Evolutionary conservation across 805 yeast genomes (phyloP).

Genomic region (Candida hispaniensis): DNA sequence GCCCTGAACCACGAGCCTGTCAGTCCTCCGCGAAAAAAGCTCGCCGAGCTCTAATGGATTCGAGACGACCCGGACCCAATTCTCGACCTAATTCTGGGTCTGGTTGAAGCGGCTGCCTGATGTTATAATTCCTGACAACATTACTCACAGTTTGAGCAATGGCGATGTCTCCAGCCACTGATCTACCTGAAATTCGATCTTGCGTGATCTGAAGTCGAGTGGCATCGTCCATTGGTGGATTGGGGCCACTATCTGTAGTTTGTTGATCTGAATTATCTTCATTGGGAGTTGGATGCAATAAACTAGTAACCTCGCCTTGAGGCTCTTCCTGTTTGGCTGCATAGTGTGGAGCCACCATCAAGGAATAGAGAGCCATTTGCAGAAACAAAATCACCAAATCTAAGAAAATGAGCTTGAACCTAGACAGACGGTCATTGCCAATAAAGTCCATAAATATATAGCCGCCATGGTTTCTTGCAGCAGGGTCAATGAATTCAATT

Average conservation of each 20-base stretch:
- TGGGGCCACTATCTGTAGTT: not conserved
- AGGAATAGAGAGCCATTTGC: constrained; percentile 2
- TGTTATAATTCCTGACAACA: constrained; percentile 4
- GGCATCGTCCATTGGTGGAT: not conserved
- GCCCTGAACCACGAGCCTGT: too few species aligned
- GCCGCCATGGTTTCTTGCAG: constrained; percentile 3
- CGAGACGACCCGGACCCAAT: too few species aligned
- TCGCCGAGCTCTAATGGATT: too few species aligned
- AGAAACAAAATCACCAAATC: constrained; percentile 7
- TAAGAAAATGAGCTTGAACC: not conserved
- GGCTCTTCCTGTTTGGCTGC: constrained; percentile 1
- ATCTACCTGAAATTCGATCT: constrained; percentile 5
- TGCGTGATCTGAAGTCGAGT: constrained; percentile 7
- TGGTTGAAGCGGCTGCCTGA: too few species aligned
- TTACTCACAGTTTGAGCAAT: constrained; percentile 1
- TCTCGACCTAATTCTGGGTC: too few species aligned
- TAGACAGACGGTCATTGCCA: constrained; percentile 3
- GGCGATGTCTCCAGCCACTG: constrained; percentile 11
- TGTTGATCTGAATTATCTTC: constrained; percentile 3
- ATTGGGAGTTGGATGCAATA: not conserved
- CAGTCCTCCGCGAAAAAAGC: too few species aligned
- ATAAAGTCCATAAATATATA: constrained; percentile 9
- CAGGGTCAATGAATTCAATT: constrained; percentile 7
- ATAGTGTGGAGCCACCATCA: constrained; percentile 11
- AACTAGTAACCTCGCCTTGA: constrained; percentile 1